Conservation (phyloP, 306 rosid species). For the Cucumis sativus region Cucumber_9930_V3 NC_026655.2:4278501-4279000, state of each 20-base stretch:
- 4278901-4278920: slow-evolving; percentile 34
- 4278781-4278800: slow-evolving; percentile 10
- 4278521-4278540: slow-evolving; percentile 36
- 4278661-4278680: slow-evolving; percentile 41
- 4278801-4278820: slow-evolving; percentile 12
- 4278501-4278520: slow-evolving; percentile 49
- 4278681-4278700: slow-evolving; percentile 39
- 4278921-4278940: slow-evolving; percentile 34
- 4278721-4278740: slow-evolving; percentile 26
- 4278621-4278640: slow-evolving; percentile 25
- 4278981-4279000: slow-evolving; percentile 42
- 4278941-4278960: slow-evolving; percentile 49
- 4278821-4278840: slow-evolving; percentile 30
- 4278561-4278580: background rate
- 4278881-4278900: slow-evolving; percentile 33
- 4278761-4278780: slow-evolving; percentile 1
- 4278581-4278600: background rate
- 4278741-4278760: slow-evolving; percentile 8
- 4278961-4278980: slow-evolving; percentile 44
- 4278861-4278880: slow-evolving; percentile 22
- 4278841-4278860: slow-evolving; percentile 33
- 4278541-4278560: background rate
- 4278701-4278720: slow-evolving; percentile 40
- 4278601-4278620: background rate
- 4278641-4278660: slow-evolving; percentile 41